Evolutionary conservation across 139 green algal genomes (phyloP).

Genomic region (Bryopsis sp.): DNA sequence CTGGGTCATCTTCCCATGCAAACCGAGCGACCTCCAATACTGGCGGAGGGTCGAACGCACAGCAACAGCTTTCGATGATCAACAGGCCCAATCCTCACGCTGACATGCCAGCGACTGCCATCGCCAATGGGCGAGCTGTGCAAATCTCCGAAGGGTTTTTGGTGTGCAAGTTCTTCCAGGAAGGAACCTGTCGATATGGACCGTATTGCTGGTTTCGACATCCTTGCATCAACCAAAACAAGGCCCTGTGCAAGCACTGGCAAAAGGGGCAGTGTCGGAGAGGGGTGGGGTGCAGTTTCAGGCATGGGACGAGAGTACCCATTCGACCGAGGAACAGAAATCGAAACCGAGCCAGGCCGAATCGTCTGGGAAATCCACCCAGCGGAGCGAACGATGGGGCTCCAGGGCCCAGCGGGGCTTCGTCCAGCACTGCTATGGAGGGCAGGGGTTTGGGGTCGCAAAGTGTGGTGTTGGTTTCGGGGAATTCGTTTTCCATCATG

Average conservation of each 20-base stretch:
- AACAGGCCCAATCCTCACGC: too few relatives aligned
- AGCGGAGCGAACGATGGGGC: too few relatives aligned
- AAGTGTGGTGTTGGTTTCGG: too few relatives aligned
- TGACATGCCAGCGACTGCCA: too few relatives aligned
- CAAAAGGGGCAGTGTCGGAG: constrained; percentile 11
- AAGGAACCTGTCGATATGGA: constrained; percentile 17
- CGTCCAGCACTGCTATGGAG: too few relatives aligned
- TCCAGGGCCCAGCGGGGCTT: too few relatives aligned
- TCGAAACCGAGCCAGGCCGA: too few relatives aligned
- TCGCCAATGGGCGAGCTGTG: constrained; percentile 4
- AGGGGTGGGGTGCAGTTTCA: constrained; percentile 8
- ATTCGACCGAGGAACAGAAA: not conserved
- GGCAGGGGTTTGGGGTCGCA: too few relatives aligned
- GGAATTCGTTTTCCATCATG: too few relatives aligned
- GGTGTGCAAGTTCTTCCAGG: constrained; percentile 17
- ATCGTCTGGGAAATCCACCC: too few relatives aligned
- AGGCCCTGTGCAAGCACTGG: constrained; percentile 11
- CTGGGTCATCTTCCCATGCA: not conserved
- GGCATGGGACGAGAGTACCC: not conserved
- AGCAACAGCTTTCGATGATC: not conserved
- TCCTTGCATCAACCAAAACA: constrained; percentile 6
- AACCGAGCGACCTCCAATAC: not conserved
- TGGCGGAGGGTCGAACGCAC: not conserved
- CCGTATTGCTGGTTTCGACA: constrained; percentile 11
- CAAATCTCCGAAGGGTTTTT: not conserved